Conservation (phyloP, 2,329 filamentous ascomycete species). For the Epicoccum sorghinum region DNA sequence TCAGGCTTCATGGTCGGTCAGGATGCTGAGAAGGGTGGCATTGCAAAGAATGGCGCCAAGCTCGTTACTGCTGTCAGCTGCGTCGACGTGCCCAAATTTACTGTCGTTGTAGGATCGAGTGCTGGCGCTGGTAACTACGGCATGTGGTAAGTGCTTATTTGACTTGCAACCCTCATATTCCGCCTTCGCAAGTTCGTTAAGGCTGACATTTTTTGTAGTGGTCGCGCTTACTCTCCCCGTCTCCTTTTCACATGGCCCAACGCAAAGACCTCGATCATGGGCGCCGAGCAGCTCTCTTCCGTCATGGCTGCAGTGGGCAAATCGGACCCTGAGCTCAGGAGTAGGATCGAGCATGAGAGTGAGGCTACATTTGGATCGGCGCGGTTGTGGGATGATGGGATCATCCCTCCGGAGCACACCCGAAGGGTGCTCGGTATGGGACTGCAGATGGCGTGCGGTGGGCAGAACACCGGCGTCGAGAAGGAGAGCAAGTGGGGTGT, state of each 20-base stretch:
- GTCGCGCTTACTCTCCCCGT: constrained; percentile 86
- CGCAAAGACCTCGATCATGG: constrained; percentile 96
- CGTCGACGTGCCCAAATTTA: constrained; percentile 94
- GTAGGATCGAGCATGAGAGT: constrained; percentile 86
- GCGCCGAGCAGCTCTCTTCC: constrained; percentile 83
- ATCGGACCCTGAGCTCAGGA: constrained; percentile 79
- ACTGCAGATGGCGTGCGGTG: constrained; percentile 54
- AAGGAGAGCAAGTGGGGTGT: constrained; percentile 48
- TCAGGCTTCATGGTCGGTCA: constrained; percentile 97
- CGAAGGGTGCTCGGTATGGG: constrained; percentile 56
- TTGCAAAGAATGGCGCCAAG: constrained; percentile 97
- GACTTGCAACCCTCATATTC: background rate
- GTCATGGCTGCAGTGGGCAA: constrained; percentile 96
- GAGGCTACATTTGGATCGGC: constrained; percentile 88
- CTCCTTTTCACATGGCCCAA: constrained; percentile 98
- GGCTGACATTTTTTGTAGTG: constrained; percentile 54
- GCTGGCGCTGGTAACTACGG: constrained; percentile 97
- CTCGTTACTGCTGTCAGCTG: constrained; percentile 94
- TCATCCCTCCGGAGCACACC: constrained; percentile 58
- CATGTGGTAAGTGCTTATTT: constrained; percentile 70
- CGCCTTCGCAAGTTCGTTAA: background rate
- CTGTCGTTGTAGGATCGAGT: constrained; percentile 90
- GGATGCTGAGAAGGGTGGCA: constrained; percentile 90
- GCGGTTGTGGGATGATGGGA: constrained; percentile 76
- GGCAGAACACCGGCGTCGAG: constrained; percentile 40